Base-by-base conservation (phyloP, 805 yeast species). In the Candida tallmaniae region DNA sequence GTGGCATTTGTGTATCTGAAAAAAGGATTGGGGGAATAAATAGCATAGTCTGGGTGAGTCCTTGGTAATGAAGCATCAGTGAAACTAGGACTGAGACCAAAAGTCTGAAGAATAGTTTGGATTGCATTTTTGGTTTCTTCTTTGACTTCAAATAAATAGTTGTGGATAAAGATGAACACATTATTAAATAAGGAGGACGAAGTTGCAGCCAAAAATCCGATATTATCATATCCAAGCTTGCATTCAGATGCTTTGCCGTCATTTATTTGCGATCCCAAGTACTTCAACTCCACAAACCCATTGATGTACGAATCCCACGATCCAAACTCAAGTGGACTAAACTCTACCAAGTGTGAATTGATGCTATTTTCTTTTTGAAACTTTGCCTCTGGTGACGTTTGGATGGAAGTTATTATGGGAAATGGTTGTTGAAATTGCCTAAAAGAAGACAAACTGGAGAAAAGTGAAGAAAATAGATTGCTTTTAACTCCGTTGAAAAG, bases 271-370 rank as follows among this genome's bases (percentile, higher is more conserved):
- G 82, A 60, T 0, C 86, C 86, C 18, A 80, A 50, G 44, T 68
- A 78, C 38, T 64, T 65, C 26, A 72, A 44, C n/a, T 72, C 64
- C 3, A 70, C 58, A 43, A 80, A 80, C 4, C 74, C 58, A 23
- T 62, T 54, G 22, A 72, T 42, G 26, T 53, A 52, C 10, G 58
- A 40, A 41, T 78, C 82, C 83, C 84, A 80, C 0, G 82, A 75
- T 0, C 86, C 86, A 58, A 78, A 78, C 38, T 80, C 87, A 47
- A 54, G 76, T 0, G 84, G 84, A 10, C 72, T 75, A 43, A 80
- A 71, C 51, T 80, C 86, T 41, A 77, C 69, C 2, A 75, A 39
- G 38, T 65, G 70, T 1, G 80, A 69, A 21, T 53, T 51, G 2
- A 46, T n/a, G 30, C 59, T 50, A n/a, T 57, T 48, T 9, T 31